phyloP scores from a whole-genome alignment of 2,329 filamentous ascomycete species.

The Pochonia chlamydosporia region DNA sequence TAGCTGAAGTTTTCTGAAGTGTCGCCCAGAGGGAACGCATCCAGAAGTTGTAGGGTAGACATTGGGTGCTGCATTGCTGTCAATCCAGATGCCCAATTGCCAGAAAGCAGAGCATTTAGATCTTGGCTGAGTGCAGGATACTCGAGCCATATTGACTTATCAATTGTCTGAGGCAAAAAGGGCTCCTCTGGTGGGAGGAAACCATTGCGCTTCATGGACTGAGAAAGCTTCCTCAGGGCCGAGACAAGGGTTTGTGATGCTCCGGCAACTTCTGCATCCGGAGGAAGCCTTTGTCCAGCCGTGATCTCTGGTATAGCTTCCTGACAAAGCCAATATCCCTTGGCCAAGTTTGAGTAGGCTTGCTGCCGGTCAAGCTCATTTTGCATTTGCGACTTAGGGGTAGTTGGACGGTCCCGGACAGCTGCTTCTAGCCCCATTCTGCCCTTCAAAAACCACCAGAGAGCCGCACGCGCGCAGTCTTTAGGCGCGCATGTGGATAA shows the following conservation, averaged over 20 bases:
- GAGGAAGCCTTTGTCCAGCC: conserved; percentile 33
- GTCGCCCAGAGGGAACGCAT: conserved; percentile 73
- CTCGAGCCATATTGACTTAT: conserved; percentile 75
- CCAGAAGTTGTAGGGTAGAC: conserved; percentile 49
- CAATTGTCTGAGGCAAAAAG: conserved; percentile 69
- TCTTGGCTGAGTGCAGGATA: conserved; percentile 72
- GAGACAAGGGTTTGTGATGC: conserved; percentile 52
- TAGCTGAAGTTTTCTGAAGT: conserved; percentile 70
- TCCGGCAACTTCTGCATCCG: conserved; percentile 43
- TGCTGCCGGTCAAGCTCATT: conserved; percentile 60
- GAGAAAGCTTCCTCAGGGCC: conserved; percentile 65
- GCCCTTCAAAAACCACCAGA: conserved; percentile 89
- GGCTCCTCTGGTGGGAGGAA: conserved; percentile 66
- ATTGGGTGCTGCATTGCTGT: conserved; percentile 40
- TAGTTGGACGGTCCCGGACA: conserved; percentile 56
- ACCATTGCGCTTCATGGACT: conserved; percentile 80
- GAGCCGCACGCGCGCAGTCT: conserved; percentile 64
- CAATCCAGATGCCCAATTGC: conserved; percentile 47
- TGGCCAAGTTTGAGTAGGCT: conserved; percentile 79
- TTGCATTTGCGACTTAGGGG: conserved; percentile 46
- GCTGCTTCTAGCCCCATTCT: conserved; percentile 68
- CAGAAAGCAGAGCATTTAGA: conserved; percentile 63
- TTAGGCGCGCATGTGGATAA: conserved; percentile 56
- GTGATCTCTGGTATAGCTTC: conserved; percentile 46
- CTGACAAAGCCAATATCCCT: conserved; percentile 74